A percentile compares a stretch with the other conserved stretches of the same genome.
Evolutionary conservation across 306 rosid species (phyloP).

Genomic region (Arachis stenosperma): DNA sequence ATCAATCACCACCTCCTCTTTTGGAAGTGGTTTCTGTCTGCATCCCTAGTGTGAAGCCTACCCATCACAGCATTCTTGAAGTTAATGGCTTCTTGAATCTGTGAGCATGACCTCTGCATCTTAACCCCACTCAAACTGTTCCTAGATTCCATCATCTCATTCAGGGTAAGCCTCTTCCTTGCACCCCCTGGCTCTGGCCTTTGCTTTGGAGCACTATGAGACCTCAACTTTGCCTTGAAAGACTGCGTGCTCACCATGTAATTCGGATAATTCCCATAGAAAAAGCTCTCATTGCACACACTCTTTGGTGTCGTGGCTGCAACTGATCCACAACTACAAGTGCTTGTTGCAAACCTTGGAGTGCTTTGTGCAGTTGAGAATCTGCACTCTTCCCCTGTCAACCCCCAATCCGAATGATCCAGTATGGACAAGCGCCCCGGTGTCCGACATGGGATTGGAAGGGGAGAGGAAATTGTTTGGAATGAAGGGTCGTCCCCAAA

Average conservation of each 20-base stretch:
- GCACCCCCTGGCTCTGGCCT: slow-evolving; percentile 67
- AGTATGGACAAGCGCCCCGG: slow-evolving; percentile 57
- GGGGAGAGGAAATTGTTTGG: slow-evolving; percentile 58
- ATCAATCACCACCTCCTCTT: slow-evolving; percentile 48
- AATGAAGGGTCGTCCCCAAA: slow-evolving; percentile 61
- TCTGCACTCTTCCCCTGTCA: slow-evolving; percentile 69
- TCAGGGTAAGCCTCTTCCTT: slow-evolving; percentile 67
- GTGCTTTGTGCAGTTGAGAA: slow-evolving; percentile 91
- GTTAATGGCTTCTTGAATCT: slow-evolving; percentile 67
- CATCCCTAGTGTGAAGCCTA: slow-evolving; percentile 55
- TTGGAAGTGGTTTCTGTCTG: slow-evolving; percentile 41
- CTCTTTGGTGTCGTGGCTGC: slow-evolving; percentile 62
- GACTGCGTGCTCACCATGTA: slow-evolving; percentile 83
- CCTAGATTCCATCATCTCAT: slow-evolving; percentile 76
- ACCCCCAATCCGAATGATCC: slow-evolving; percentile 65
- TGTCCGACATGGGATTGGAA: slow-evolving; percentile 44
- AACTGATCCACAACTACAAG: slow-evolving; percentile 48
- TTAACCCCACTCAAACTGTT: slow-evolving; percentile 74
- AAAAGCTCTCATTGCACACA: slow-evolving; percentile 48
- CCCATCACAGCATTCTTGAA: slow-evolving; percentile 88
- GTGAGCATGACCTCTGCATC: slow-evolving; percentile 88
- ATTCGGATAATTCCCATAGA: slow-evolving; percentile 56
- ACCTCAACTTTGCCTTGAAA: slow-evolving; percentile 84
- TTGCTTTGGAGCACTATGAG: slow-evolving; percentile 91
- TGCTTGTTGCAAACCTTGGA: slow-evolving; percentile 63